Percentiles rank a stretch among this genome's conserved stretches.
Evolutionary conservation across 169 alveolate species (phyloP).

Genomic region (Babesia sp.): DNA sequence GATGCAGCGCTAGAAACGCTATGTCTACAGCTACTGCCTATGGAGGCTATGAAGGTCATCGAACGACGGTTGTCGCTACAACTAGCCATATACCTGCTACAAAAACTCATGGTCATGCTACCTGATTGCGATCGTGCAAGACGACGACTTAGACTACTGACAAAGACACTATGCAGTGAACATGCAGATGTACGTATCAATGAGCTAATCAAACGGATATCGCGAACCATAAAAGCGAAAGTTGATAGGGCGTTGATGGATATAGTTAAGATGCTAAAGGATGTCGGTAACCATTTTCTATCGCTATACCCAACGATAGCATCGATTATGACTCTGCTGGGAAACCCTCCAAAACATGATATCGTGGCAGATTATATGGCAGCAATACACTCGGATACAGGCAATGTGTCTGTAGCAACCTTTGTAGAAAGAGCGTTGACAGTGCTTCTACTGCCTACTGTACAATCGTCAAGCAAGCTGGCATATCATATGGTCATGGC

Average conservation of each 20-base stretch:
- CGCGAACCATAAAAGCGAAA: neutral
- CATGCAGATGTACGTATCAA: constrained; percentile 2
- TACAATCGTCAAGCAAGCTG: neutral
- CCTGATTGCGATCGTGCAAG: constrained; percentile 40
- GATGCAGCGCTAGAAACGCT: constrained; percentile 32
- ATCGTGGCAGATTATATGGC: constrained; percentile 3
- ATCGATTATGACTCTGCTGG: constrained; percentile 1
- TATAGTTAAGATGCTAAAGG: neutral
- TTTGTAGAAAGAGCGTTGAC: constrained; percentile 20
- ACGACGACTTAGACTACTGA: constrained; percentile 8
- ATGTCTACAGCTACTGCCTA: constrained; percentile 33
- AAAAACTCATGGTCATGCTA: constrained; percentile 19
- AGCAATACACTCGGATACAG: neutral
- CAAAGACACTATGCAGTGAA: constrained; percentile 7
- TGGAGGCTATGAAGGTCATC: constrained; percentile 38
- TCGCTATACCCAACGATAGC: constrained; percentile 8
- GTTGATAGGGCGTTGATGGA: neutral
- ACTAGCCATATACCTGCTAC: constrained; percentile 37
- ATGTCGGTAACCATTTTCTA: neutral
- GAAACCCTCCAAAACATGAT: neutral
- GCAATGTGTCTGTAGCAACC: neutral
- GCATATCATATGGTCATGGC: constrained; percentile 19
- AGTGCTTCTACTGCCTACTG: constrained; percentile 12
- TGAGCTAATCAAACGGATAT: constrained; percentile 17
- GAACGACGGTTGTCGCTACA: constrained; percentile 55